Evolutionary conservation across 768 basidiomycete genomes (phyloP), one percentile per base, ranked within the genome.

Genomic region (Trametes gibbosa): DNA sequence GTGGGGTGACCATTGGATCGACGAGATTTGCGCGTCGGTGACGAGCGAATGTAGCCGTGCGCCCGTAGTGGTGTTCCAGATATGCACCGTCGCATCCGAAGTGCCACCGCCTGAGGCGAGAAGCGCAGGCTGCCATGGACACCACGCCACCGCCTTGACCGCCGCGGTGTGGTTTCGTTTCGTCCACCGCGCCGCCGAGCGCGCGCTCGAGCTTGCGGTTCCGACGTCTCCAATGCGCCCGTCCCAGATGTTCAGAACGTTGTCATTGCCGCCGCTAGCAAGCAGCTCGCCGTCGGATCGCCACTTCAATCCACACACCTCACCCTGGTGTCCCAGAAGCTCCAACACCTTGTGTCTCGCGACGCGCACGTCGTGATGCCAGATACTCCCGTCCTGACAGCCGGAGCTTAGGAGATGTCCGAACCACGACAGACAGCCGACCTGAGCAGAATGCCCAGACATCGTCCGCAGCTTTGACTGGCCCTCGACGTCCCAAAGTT

Each of bases 231-330:
- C 69, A 54, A 63, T 77, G 54, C 91, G 81, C 6, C 88, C 91
- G 65, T 99, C 96, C 96, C 96, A 99, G 50, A 97, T 89, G 68
- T 97, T 96, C 53, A 98, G 95, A 19, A 97, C 94, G 63, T 98
- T 98, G 72, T 98, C 97, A 69, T 98, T 97, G 0, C 95, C 96
- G 2, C 96, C 96, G 64, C 92, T 94, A 0, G 96, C 96, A 23
- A 99, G 79, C 19, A 96, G 77, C 71, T 94, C 89, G 0, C 95
- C 93, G 64, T 95, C 95, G 2, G 78, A 69, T 46, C 95, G 79
- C 95, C 95, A 98, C 57, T 86, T 87, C 52, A 98, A 69, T 2
- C 95, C 94, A 69, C 95, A 98, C 13, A 97, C 92, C 71, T 98
- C 96, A 0, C 92, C 94, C 0, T 84, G 86, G 67, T 99, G 96